A percentile compares a stretch with the other conserved stretches of the same genome.
phyloP scores from a whole-genome alignment of 176 grass and related monocot species.

The Triticum urartu region DNA sequence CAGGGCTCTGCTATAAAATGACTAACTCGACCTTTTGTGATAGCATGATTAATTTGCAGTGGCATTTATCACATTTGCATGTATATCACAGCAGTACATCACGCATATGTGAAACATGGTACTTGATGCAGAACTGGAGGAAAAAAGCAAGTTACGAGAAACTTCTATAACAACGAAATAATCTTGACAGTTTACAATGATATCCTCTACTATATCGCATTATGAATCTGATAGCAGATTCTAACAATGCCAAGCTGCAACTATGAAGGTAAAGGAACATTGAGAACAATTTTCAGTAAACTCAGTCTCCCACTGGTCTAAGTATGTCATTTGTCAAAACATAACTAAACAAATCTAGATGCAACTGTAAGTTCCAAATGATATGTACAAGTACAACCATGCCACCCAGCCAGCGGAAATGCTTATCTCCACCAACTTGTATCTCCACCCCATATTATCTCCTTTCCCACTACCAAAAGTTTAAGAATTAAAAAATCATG shows the following conservation, averaged over 20 bases:
- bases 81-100: background rate
- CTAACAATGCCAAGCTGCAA: background rate
- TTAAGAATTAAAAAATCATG: background rate
- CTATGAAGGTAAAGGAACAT: background rate
- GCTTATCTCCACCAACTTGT: background rate
- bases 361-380: background rate
- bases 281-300: background rate
- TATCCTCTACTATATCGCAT: background rate
- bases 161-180: background rate
- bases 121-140: background rate
- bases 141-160: background rate
- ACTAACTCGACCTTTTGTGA: conserved; percentile 18
- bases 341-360: background rate
- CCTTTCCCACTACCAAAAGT: background rate
- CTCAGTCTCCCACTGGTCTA: background rate
- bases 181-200: conserved; percentile 25
- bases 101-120: background rate
- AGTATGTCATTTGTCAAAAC: background rate
- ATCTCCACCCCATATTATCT: background rate
- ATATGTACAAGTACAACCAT: background rate
- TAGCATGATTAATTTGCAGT: background rate
- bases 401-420: background rate
- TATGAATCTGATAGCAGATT: conserved; percentile 11
- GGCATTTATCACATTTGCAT: conserved; percentile 9
- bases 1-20: conserved; percentile 7